Evolutionary conservation across 495 filamentous ascomycete species (phyloP).

Genomic region (Durotheca rogersii): DNA sequence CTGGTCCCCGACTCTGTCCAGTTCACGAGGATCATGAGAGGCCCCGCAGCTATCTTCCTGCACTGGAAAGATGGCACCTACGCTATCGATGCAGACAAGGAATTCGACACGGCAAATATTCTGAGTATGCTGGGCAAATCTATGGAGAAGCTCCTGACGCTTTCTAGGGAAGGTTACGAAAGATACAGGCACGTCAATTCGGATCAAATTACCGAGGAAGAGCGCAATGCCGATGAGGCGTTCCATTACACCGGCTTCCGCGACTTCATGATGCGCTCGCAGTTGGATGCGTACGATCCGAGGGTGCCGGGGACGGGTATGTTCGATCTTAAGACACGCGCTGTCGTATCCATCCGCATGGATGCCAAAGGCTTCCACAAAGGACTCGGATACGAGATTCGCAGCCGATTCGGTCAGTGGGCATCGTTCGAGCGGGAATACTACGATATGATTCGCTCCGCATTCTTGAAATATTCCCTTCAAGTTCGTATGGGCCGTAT

Average conservation of each 20-base stretch:
- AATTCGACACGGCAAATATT: constrained; percentile 82
- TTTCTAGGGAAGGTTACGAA: constrained; percentile 78
- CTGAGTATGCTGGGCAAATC: constrained; percentile 89
- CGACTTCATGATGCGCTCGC: constrained; percentile 94
- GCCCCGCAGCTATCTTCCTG: constrained; percentile 79
- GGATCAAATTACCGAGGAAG: constrained; percentile 63
- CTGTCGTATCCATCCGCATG: constrained; percentile 89
- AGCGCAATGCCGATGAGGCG: constrained; percentile 65
- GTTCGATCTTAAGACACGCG: constrained; percentile 96
- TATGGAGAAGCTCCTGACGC: constrained; percentile 93
- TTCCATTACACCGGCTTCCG: constrained; percentile 86
- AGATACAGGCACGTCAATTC: constrained; percentile 69
- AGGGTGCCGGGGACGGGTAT: constrained; percentile 87
- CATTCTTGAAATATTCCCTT: constrained; percentile 94
- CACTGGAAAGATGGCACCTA: constrained; percentile 82
- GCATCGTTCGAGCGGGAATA: constrained; percentile 95
- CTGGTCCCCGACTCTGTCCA: constrained; percentile 60
- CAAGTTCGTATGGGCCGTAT: constrained; percentile 96
- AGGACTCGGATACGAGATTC: constrained; percentile 88
- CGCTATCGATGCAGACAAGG: constrained; percentile 97
- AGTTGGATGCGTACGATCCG: constrained; percentile 88
- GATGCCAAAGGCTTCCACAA: constrained; percentile 67
- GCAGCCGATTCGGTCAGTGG: constrained; percentile 66
- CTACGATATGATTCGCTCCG: constrained; percentile 92
- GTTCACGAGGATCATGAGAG: constrained; percentile 70